Percentiles rank a stretch among this genome's conserved stretches.
Evolutionary conservation across 164 flowering plant genomes (phyloP).

Genomic region (Sedum album): DNA sequence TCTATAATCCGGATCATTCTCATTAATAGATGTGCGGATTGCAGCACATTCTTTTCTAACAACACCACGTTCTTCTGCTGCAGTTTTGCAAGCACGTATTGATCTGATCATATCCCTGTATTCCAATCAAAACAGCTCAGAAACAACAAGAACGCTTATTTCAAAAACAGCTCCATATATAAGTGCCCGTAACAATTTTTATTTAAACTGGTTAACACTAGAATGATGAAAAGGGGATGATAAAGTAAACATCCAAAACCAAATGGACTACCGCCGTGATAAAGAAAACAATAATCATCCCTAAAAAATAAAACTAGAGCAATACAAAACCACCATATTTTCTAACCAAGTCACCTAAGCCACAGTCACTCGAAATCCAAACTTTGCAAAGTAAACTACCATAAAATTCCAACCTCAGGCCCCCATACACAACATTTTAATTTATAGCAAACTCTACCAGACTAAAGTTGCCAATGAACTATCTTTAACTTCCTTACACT

Average conservation of each 20-base stretch:
- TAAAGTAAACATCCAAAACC: background rate
- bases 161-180: background rate
- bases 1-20: slow-evolving; percentile 81
- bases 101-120: slow-evolving; percentile 99
- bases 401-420: too few relatives aligned
- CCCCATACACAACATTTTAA: background rate
- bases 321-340: background rate
- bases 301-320: background rate
- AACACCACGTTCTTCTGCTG: slow-evolving; percentile 98
- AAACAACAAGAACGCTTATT: background rate
- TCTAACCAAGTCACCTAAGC: background rate
- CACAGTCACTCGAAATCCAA: background rate
- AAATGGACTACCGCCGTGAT: background rate
- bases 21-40: slow-evolving; percentile 89
- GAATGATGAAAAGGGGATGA: background rate
- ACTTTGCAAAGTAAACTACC: background rate
- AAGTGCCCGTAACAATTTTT: background rate
- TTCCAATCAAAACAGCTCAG: background rate
- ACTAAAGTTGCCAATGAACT: background rate
- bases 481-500: background rate
- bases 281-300: background rate
- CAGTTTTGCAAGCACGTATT: slow-evolving; percentile 96
- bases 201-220: background rate
- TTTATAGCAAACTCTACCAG: background rate
- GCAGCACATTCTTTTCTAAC: slow-evolving; percentile 97